phyloP scores from a whole-genome alignment of 352 stramenopile species.

The Pythium pyrilobum region DNA sequence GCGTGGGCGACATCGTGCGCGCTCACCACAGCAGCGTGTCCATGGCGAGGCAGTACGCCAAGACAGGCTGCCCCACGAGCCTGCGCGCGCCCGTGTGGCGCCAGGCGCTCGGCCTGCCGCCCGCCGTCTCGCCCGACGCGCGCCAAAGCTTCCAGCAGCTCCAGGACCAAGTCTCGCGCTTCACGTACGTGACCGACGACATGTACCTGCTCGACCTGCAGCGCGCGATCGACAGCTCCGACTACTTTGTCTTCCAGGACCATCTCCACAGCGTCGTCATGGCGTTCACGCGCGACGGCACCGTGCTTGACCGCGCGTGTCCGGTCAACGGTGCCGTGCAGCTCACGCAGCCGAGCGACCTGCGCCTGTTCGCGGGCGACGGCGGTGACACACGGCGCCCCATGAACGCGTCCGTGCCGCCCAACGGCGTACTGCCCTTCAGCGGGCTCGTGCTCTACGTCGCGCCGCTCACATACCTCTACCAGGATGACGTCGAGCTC shows the following conservation, averaged over 20 bases:
- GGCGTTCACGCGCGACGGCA: constrained; percentile 60
- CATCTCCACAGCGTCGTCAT: constrained; percentile 64
- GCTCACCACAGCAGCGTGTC: constrained; percentile 52
- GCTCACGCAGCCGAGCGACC: background rate
- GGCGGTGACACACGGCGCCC: background rate
- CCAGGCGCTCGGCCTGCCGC: constrained; percentile 36
- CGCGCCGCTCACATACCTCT: constrained; percentile 67
- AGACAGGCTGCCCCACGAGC: constrained; percentile 59
- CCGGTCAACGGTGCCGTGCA: constrained; percentile 49
- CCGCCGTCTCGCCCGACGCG: constrained; percentile 24
- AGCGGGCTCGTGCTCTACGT: constrained; percentile 70
- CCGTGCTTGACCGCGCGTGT: constrained; percentile 34
- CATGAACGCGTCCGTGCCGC: constrained; percentile 26
- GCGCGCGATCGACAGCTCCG: constrained; percentile 62
- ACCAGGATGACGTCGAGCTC: constrained; percentile 48
- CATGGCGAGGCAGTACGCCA: constrained; percentile 73
- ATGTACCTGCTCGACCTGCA: constrained; percentile 83
- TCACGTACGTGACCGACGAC: constrained; percentile 60
- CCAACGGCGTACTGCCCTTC: constrained; percentile 68
- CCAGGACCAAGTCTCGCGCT: constrained; percentile 25
- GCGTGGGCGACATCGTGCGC: constrained; percentile 53
- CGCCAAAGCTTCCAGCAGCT: constrained; percentile 47
- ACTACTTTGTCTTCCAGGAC: constrained; percentile 84
- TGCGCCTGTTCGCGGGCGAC: background rate
- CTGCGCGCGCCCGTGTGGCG: constrained; percentile 62